phyloP scores from a whole-genome alignment of 2,329 filamentous ascomycete species.

The Amauroascus niger region DNA sequence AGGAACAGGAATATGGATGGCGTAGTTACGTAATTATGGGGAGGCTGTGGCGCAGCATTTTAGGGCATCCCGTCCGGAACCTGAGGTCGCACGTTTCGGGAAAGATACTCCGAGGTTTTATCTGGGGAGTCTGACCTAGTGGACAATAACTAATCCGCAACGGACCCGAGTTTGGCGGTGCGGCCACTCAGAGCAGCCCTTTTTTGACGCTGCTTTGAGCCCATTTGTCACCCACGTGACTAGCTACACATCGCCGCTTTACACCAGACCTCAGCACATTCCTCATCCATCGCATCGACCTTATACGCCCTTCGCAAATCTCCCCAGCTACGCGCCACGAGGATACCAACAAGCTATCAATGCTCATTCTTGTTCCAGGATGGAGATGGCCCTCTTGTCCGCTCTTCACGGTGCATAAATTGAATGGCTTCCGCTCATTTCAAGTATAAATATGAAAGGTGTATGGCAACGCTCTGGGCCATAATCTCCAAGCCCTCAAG shows the following conservation, averaged over 20 bases:
- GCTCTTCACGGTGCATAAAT: not conserved
- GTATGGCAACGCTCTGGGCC: not conserved
- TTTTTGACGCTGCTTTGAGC: not conserved
- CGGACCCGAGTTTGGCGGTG: too few species aligned
- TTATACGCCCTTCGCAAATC: not conserved
- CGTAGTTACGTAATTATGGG: not conserved
- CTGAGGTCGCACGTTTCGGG: too few species aligned
- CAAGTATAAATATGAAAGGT: not conserved
- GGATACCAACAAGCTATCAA: not conserved
- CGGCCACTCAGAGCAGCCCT: not conserved
- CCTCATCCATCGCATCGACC: not conserved
- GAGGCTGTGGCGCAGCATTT: not conserved
- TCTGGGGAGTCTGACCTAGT: not conserved
- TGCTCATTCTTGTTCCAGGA: not conserved
- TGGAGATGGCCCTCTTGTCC: not conserved
- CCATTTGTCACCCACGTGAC: not conserved
- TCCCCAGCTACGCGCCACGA: not conserved
- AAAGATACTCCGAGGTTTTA: not conserved
- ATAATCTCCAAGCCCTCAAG: conserved; percentile 4
- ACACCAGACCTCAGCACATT: not conserved
- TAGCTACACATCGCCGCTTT: not conserved
- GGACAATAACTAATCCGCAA: too few species aligned
- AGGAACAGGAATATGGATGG: not conserved
- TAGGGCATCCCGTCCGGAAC: too few species aligned
- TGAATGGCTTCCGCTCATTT: not conserved